Evolutionary conservation across 805 yeast genomes (phyloP), one percentile per base, ranked within the genome.

Genomic region (Sugiyamaella qingdaonensis): DNA sequence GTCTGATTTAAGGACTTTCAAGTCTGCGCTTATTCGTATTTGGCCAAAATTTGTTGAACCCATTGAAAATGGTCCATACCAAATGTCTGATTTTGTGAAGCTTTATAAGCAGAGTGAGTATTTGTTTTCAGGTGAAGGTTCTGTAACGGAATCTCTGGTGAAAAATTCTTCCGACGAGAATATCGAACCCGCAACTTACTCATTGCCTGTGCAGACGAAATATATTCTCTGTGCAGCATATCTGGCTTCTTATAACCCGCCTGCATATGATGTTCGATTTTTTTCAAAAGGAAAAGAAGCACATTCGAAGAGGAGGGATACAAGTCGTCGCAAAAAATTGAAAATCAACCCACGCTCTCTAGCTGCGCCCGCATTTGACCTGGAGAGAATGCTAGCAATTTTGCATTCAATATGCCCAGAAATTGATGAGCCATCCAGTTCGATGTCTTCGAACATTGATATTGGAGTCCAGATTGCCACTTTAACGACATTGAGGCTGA

Each of bases 351-450:
- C 84, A 2, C 74, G 88, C 35, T 74, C 84, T 54, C 69, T 86
- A 41, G 81, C 84, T n/a, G 86, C 96, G 0, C 81, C 84, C 29
- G 70, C 81, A 32, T 90, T 90, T 67, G 87, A 84, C 34, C 65
- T 89, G 45, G 97, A 91, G 65, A 75, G 97, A 53, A 64, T 88
- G 64, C 69, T 87, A 54, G 95, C 97, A 0, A 87, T 91, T 21
- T 73, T 86, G 35, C 85, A 85, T 42, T 84, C 95, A 0, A 80
- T 90, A 11, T 81, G 79, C 62, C 78, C 74, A 19, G 75, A 60
- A 24, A 67, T 59, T 63, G 75, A 63, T 10, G 65, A 37, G 61
- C 71, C 54, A 5, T 44, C 71, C 7, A 42, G 55, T 1, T 66
- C 69, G 49, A 65, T 69, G 61, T 68, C 72, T 43, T 55, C 64